Conservation (phyloP, 2,329 filamentous ascomycete genomes). For the Escovopsis sp. region DNA sequence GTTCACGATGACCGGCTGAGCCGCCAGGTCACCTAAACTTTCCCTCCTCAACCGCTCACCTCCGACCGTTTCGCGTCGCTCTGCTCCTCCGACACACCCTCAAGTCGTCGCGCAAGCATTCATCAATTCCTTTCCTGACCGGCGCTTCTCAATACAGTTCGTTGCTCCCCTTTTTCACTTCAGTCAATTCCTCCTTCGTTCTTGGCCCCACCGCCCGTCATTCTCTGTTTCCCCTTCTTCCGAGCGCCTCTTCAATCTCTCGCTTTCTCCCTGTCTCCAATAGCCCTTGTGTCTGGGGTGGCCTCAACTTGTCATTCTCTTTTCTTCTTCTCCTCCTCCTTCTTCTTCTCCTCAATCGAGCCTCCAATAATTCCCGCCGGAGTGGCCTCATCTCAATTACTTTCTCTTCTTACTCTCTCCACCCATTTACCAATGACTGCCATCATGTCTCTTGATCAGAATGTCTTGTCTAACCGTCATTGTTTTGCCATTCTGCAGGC, state of each 20-base stretch:
- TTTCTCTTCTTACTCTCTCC: slow-evolving; percentile 7
- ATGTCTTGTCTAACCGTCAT: slow-evolving; percentile 42
- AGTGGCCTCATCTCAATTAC: not conserved
- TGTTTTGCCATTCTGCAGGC: slow-evolving; percentile 37
- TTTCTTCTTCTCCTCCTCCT: slow-evolving; percentile 9
- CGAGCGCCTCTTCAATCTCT: slow-evolving; percentile 1
- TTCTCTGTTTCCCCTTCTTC: slow-evolving; percentile 4
- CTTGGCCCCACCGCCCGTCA: no score
- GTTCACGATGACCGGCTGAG: slow-evolving; percentile 2
- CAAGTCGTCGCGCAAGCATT: slow-evolving; percentile 12
- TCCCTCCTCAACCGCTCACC: not conserved
- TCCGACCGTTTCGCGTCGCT: not conserved
- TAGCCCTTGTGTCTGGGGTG: slow-evolving; percentile 2
- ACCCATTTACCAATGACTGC: slow-evolving; percentile 11
- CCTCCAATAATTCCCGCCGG: not conserved
- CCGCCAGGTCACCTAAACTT: slow-evolving; percentile 3
- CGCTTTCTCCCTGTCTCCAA: slow-evolving; percentile 2
- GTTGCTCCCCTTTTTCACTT: slow-evolving; percentile 11
- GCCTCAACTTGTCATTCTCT: slow-evolving; percentile 6
- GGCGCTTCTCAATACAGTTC: slow-evolving; percentile 21
- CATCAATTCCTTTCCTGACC: slow-evolving; percentile 7
- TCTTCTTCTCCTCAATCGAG: slow-evolving; percentile 13
- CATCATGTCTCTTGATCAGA: slow-evolving; percentile 19
- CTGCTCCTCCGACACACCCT: slow-evolving; percentile 9
- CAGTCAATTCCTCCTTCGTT: slow-evolving; percentile 6